phyloP scores from a whole-genome alignment of 192 early-diverging fungal genomes.

The Podila epicladia region DNA sequence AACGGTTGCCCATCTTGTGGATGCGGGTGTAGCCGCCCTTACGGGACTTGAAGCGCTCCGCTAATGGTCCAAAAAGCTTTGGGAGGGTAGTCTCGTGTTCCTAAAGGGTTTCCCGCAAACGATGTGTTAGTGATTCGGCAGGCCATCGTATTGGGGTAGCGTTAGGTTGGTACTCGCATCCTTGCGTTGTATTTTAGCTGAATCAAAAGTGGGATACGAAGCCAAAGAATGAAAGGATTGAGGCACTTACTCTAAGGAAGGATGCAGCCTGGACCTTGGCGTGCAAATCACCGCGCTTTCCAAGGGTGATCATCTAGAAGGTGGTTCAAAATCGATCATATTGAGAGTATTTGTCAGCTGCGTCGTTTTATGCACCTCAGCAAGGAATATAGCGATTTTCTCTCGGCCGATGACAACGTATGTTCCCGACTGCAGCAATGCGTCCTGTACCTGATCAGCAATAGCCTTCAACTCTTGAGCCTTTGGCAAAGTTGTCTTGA shows the following conservation, averaged over 20 bases:
- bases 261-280: slow-evolving; percentile 67
- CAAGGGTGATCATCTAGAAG: slow-evolving; percentile 82
- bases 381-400: too few relatives aligned
- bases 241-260: slow-evolving; percentile 59
- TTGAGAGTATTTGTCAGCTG: too few relatives aligned
- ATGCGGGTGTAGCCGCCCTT: slow-evolving; percentile 93
- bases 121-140: background rate
- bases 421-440: too few relatives aligned
- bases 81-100: slow-evolving; percentile 78
- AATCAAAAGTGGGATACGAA: too few relatives aligned
- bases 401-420: too few relatives aligned
- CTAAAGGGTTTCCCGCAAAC: slow-evolving; percentile 32
- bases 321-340: background rate
- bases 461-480: slow-evolving; percentile 89
- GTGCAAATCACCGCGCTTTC: slow-evolving; percentile 75
- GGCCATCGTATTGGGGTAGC: too few relatives aligned
- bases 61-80: slow-evolving; percentile 83
- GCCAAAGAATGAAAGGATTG: background rate
- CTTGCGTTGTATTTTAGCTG: too few relatives aligned
- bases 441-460: slow-evolving; percentile 74
- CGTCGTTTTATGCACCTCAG: too few relatives aligned
- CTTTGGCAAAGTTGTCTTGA: slow-evolving; percentile 93
- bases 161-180: too few relatives aligned
- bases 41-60: slow-evolving; percentile 81
- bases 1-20: slow-evolving; percentile 76